Evolutionary conservation across 176 grass and related monocot genomes (phyloP).

Genomic region (Dendrocalamus sinicus): DNA sequence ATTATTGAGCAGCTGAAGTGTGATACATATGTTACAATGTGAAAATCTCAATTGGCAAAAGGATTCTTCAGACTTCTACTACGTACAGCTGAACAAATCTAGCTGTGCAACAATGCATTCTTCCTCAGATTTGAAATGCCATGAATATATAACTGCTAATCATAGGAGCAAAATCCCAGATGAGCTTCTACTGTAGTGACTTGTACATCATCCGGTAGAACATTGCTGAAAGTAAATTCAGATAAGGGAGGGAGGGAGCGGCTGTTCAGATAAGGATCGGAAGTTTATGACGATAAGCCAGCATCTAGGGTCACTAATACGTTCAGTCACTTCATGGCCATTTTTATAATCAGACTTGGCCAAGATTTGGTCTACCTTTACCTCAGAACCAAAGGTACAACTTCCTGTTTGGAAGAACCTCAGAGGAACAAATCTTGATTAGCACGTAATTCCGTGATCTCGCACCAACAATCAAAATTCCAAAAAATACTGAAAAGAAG

Average conservation of each 20-base stretch:
- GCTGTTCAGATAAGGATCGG: constrained; percentile 34
- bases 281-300: constrained; percentile 47
- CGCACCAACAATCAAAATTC: constrained; percentile 32
- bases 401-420: constrained; percentile 44
- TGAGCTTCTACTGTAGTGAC: constrained; percentile 25
- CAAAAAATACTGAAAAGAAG: constrained; percentile 17
- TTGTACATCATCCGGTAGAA: constrained; percentile 24
- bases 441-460: constrained; percentile 41
- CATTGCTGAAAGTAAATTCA: constrained; percentile 43
- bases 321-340: constrained; percentile 48
- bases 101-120: constrained; percentile 35
- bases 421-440: constrained; percentile 35
- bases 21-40: not conserved
- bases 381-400: constrained; percentile 9
- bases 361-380: constrained; percentile 44
- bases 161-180: constrained; percentile 22
- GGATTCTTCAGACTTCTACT: not conserved
- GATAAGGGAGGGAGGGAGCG: not conserved
- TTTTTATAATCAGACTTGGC: constrained; percentile 38
- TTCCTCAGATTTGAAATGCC: constrained; percentile 28
- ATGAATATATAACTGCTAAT: constrained; percentile 33
- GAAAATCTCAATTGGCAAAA: constrained; percentile 9
- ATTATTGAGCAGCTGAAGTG: not conserved
- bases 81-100: constrained; percentile 16
- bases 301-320: constrained; percentile 55